A percentile compares a stretch with the other conserved stretches of the same genome.
These are phyloP conservation scores for Yamadazyma taylorii DNA, from an alignment of 1,139 yeast species.

Conservation along the genomic window DNA sequence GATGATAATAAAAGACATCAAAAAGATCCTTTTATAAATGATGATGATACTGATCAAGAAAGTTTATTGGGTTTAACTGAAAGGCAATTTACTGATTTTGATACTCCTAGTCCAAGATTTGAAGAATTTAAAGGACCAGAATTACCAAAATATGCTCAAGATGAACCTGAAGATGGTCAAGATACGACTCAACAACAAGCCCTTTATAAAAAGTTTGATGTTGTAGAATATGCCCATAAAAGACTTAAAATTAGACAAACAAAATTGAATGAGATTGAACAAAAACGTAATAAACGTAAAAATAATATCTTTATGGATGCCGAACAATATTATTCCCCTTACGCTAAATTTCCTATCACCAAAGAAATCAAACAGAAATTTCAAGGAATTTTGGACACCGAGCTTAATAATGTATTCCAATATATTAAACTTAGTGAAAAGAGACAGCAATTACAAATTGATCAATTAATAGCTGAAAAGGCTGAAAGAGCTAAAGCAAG, in stretches of 20 bases:
- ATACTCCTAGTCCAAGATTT: conserved; percentile 19
- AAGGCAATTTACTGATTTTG: conserved; percentile 15
- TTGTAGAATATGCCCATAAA: conserved; percentile 53
- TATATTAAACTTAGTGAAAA: conserved; percentile 38
- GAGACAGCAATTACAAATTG: conserved; percentile 23
- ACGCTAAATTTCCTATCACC: conserved; percentile 28
- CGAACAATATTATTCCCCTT: conserved; percentile 43
- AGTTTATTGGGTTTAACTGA: conserved; percentile 25
- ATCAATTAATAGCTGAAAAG: conserved; percentile 22
- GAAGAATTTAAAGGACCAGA: conserved; percentile 14
- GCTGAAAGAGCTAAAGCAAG: conserved; percentile 22
- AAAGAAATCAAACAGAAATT: conserved; percentile 26
- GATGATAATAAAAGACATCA: conserved; percentile 31
- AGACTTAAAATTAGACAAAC: conserved; percentile 32
- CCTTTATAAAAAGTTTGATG: conserved; percentile 42
- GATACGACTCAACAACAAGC: conserved; percentile 7
- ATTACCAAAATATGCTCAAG: conserved; percentile 18
- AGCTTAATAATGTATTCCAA: conserved; percentile 36
- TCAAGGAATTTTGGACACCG: conserved; percentile 27
- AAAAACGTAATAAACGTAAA: conserved; percentile 23
- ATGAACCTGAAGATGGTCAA: conserved; percentile 11
- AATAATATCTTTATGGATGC: conserved; percentile 46
- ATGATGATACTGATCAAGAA: conserved; percentile 20
- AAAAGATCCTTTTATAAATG: too few species aligned
- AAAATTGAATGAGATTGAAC: conserved; percentile 20